These are phyloP conservation scores for Blastocystis sp. DNA, from an alignment of 352 stramenopile genomes.

Conservation along the genomic window DNA sequence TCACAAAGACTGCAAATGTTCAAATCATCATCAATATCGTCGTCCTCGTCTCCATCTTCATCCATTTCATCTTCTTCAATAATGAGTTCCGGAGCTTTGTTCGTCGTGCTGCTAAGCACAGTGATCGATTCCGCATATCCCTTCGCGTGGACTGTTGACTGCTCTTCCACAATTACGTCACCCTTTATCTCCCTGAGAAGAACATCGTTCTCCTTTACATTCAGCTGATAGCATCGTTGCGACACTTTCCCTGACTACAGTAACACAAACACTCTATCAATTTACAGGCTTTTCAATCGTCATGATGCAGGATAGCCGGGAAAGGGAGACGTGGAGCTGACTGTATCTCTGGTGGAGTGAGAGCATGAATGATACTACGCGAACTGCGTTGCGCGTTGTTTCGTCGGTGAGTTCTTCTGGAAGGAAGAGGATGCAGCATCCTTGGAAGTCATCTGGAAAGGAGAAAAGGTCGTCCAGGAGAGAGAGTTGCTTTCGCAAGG, in stretches of 20 bases:
- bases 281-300: background rate
- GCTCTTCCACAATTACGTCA: background rate
- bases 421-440: background rate
- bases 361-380: background rate
- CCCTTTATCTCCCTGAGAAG: background rate
- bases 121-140: background rate
- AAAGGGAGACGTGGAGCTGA: background rate
- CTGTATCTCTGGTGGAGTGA: background rate
- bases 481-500: background rate
- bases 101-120: background rate
- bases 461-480: background rate
- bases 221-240: background rate
- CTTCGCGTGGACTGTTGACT: background rate
- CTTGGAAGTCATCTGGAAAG: background rate
- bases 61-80: slow-evolving; percentile 1
- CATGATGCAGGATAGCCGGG: background rate
- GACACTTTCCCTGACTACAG: background rate
- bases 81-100: background rate
- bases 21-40: background rate
- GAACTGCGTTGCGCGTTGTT: background rate
- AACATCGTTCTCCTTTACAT: background rate
- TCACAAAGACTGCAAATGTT: background rate
- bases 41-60: slow-evolving; percentile 13
- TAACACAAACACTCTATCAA: background rate
- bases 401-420: background rate